These are phyloP conservation scores for Pyrenula aspistea DNA, from an alignment of 495 filamentous ascomycete species.

Conservation along the genomic window DNA sequence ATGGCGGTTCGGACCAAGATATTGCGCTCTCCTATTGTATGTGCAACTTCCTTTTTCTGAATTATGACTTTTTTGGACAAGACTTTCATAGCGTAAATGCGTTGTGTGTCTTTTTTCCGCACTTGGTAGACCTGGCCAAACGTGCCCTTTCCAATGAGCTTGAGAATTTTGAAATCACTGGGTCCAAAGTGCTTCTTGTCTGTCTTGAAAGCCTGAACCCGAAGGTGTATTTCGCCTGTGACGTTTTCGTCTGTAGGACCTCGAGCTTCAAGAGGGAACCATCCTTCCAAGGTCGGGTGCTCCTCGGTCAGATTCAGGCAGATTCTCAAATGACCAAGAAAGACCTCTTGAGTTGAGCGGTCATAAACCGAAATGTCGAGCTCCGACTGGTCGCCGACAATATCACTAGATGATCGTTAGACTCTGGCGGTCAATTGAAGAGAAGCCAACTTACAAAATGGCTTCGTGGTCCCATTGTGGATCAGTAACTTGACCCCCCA, in stretches of 20 bases:
- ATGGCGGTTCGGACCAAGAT: constrained; percentile 93
- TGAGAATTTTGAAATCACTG: constrained; percentile 91
- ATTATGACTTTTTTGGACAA: constrained; percentile 99
- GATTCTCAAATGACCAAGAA: constrained; percentile 81
- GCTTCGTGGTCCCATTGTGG: constrained; percentile 95
- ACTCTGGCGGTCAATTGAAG: constrained; percentile 4
- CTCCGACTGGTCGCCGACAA: constrained; percentile 82
- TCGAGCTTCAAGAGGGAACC: constrained; percentile 67
- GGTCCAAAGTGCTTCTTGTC: constrained; percentile 90
- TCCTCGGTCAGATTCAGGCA: constrained; percentile 56
- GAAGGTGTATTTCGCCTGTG: constrained; percentile 83
- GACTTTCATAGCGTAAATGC: constrained; percentile 99
- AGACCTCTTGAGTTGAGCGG: constrained; percentile 71
- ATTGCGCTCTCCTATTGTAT: constrained; percentile 93
- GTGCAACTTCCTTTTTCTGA: constrained; percentile 97
- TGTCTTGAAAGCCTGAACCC: constrained; percentile 76
- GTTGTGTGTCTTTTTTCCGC: constrained; percentile 90
- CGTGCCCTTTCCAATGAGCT: constrained; percentile 94
- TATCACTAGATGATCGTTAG: constrained; percentile 53
- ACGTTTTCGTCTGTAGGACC: constrained; percentile 56
- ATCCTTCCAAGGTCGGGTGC: constrained; percentile 59
- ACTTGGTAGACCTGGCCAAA: constrained; percentile 99
- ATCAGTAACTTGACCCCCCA: constrained; percentile 58
- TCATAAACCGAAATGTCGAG: constrained; percentile 94
- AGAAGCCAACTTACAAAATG: constrained; percentile 60